Conservation (phyloP, 257 asterid species). For the Solanum medicagineum region DNA sequence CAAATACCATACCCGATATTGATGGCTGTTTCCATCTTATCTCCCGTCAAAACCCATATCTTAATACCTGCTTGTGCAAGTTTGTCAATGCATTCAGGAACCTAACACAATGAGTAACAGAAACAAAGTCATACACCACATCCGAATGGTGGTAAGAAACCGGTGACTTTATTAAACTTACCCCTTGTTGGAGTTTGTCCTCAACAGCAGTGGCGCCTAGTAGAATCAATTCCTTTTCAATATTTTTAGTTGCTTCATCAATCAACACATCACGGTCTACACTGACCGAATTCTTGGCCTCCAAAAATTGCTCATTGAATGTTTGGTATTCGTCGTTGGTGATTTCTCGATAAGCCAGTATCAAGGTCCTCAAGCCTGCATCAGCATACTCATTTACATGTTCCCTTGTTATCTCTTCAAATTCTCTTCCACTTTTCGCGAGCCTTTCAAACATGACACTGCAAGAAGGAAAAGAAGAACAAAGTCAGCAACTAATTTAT, state of each 20-base stretch:
- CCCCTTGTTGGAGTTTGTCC: slow-evolving; percentile 98
- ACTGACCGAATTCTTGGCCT: slow-evolving; percentile 65
- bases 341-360: slow-evolving; percentile 76
- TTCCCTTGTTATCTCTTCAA: slow-evolving; percentile 52
- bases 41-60: slow-evolving; percentile 92
- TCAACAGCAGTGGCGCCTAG: slow-evolving; percentile 99
- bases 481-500: background rate
- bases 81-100: slow-evolving; percentile 93
- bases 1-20: slow-evolving; percentile 56
- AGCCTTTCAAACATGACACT: slow-evolving; percentile 89
- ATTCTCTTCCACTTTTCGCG: slow-evolving; percentile 35
- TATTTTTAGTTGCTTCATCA: slow-evolving; percentile 54
- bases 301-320: slow-evolving; percentile 39
- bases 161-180: slow-evolving; percentile 11
- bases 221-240: slow-evolving; percentile 76
- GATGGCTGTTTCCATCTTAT: slow-evolving; percentile 95
- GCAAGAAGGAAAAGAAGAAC: background rate
- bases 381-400: slow-evolving; percentile 78
- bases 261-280: slow-evolving; percentile 62
- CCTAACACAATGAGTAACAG: slow-evolving; percentile 25
- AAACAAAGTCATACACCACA: background rate
- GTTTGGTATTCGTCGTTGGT: slow-evolving; percentile 45
- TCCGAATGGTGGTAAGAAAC: background rate
- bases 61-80: slow-evolving; percentile 91
- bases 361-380: slow-evolving; percentile 86